Evolutionary conservation across 805 yeast genomes (phyloP), one percentile per base, ranked within the genome.

Genomic region (Cyberlindnera amylophila): DNA sequence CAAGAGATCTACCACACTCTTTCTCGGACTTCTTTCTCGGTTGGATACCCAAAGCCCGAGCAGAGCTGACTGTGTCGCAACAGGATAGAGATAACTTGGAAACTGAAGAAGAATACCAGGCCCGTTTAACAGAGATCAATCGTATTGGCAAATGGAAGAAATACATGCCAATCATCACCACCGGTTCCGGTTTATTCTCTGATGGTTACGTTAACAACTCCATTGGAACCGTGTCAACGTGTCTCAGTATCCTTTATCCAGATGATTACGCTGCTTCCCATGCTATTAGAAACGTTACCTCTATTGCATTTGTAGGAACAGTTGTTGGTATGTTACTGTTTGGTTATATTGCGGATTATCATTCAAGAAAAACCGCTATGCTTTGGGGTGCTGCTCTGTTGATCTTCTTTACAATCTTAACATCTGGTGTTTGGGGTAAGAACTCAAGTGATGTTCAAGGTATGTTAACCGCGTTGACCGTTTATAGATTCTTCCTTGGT

Each of bases 141-240:
- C 36, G 45, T 28, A 29, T 51, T 37, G 52, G 58, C 31, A 44
- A 57, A 47, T 50, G 47, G 32, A 51, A 56, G 37, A 69, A 69
- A 50, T 71, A 70, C 50, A 75, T 88, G 83, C 81, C 93, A 6
- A 79, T 86, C 37, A 70, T 84, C 48, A 81, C 87, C 12, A 81
- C 96, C 1, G 97, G 97, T 49, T 93, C 96, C 0, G 97, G 96
- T 42, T 71, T 90, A 35, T 89, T 90, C 65, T 82, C 95, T 29
- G 98, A 91, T 65, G 97, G 97, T 41, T 90, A 89, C 61, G 83
- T 87, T 47, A 89, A 89, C 62, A 87, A 86, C 65, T 81, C 93
- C 40, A 84, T 87, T 44, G 76, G 86, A 45, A 75, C 93, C 9
- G 95, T 83, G 14, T 72, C 82, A 27, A 79, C 90, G n/a, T 81